Percentiles rank a stretch among this genome's conserved stretches.
These are phyloP conservation scores for Escovopsis sp. DNA, from an alignment of 2,329 filamentous ascomycete species.

Conservation along the genomic window DNA sequence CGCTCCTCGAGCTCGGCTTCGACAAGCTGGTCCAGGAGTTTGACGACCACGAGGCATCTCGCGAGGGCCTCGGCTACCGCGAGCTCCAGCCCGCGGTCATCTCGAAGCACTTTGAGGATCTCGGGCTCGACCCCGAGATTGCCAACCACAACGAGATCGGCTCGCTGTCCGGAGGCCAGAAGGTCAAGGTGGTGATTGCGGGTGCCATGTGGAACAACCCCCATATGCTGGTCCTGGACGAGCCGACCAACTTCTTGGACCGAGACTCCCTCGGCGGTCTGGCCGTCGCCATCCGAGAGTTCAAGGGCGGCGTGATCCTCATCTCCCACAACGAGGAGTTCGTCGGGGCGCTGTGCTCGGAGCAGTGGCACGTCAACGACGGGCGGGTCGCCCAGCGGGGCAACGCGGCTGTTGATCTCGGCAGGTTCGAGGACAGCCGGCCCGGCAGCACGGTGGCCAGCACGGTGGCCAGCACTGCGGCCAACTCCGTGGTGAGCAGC, in stretches of 20 bases:
- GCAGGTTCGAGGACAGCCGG: slow-evolving; percentile 76
- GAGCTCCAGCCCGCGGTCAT: slow-evolving; percentile 86
- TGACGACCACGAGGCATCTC: slow-evolving; percentile 96
- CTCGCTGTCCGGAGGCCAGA: slow-evolving; percentile 89
- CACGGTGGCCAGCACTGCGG: slow-evolving; percentile 42
- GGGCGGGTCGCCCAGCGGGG: slow-evolving; percentile 79
- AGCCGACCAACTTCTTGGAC: slow-evolving; percentile 98
- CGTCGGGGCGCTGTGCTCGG: slow-evolving; percentile 84
- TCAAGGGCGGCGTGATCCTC: slow-evolving; percentile 96
- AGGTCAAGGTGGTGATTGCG: slow-evolving; percentile 96
- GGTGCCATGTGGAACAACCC: slow-evolving; percentile 99
- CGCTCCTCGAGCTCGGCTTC: slow-evolving; percentile 72
- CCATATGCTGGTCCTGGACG: slow-evolving; percentile 90
- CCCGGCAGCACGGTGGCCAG: slow-evolving; percentile 43
- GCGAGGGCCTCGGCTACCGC: slow-evolving; percentile 93
- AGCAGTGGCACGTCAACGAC: slow-evolving; percentile 90
- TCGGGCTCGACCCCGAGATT: slow-evolving; percentile 92
- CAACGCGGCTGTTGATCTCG: slow-evolving; percentile 54
- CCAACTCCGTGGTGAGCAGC: slow-evolving; percentile 38
- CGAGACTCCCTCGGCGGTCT: slow-evolving; percentile 93
- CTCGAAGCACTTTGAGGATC: slow-evolving; percentile 94
- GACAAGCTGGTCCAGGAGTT: slow-evolving; percentile 93
- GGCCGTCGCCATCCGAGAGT: slow-evolving; percentile 94
- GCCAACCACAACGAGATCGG: slow-evolving; percentile 98
- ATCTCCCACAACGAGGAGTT: slow-evolving; percentile 99